Evolutionary conservation across 768 basidiomycete genomes (phyloP).

Genomic region (Phaeotremella skinneri): DNA sequence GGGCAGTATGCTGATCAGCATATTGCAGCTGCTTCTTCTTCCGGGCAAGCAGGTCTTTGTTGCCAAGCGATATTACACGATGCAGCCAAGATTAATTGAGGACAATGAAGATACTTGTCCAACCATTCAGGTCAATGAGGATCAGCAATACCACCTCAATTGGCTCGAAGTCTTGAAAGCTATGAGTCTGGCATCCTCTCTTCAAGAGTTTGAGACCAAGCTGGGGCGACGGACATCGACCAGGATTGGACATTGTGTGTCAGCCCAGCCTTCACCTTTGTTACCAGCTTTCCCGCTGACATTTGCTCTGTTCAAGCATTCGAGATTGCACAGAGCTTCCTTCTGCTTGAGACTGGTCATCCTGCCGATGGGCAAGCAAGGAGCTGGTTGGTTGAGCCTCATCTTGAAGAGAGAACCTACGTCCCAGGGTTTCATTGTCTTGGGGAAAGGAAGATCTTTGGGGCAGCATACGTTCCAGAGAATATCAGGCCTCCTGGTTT

Average conservation of each 20-base stretch:
- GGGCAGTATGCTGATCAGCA: too few relatives aligned
- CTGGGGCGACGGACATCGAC: not conserved
- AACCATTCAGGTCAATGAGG: not conserved
- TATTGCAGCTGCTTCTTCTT: too few relatives aligned
- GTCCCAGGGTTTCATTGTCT: too few relatives aligned
- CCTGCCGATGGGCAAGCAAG: not conserved
- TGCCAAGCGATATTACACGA: not conserved
- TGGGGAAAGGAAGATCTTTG: not conserved
- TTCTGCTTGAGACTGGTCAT: not conserved
- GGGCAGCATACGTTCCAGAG: not conserved
- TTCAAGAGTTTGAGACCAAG: not conserved
- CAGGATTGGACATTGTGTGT: not conserved
- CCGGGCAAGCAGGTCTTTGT: too few relatives aligned
- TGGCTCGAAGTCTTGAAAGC: not conserved
- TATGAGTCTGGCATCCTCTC: not conserved
- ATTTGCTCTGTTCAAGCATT: too few relatives aligned
- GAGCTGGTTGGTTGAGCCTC: constrained; percentile 1
- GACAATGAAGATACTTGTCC: too few relatives aligned
- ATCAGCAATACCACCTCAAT: not conserved
- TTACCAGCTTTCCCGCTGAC: not conserved
- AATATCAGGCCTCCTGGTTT: not conserved
- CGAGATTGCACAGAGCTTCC: too few relatives aligned
- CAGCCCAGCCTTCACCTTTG: not conserved
- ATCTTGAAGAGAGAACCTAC: not conserved
- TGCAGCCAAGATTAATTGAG: too few relatives aligned